Conservation (phyloP, 176 grass and related monocot genomes). For the Lolium multiflorum region DNA sequence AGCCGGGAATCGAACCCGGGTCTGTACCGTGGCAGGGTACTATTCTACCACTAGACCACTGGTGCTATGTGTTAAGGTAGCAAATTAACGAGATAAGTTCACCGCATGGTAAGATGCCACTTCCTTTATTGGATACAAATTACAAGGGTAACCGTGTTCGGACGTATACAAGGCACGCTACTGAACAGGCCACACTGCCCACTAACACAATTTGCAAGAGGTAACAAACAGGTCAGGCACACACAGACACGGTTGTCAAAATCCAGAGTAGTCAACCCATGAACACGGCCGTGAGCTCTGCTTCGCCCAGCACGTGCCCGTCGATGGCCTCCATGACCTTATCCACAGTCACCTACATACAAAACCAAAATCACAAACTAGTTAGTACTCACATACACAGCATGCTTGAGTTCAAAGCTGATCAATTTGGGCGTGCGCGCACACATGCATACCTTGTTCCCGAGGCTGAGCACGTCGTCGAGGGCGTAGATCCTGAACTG, state of each 20-base stretch:
- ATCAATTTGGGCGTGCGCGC: background rate
- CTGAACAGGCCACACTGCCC: background rate
- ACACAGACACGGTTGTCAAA: background rate
- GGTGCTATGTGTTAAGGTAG: too few species aligned
- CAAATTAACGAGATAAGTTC: too few species aligned
- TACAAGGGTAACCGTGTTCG: background rate
- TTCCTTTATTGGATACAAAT: constrained; percentile 40
- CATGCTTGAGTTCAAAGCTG: background rate
- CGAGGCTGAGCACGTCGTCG: constrained; percentile 68
- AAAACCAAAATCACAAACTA: background rate
- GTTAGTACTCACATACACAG: background rate
- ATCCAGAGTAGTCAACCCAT: constrained; percentile 1
- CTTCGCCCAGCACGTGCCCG: constrained; percentile 73
- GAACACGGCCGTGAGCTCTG: constrained; percentile 72
- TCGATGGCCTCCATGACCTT: constrained; percentile 73
- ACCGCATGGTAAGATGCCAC: background rate
- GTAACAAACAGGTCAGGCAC: background rate
- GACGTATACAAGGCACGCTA: background rate
- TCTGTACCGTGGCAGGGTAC: constrained; percentile 82
- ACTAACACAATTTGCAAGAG: background rate
- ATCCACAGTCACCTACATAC: constrained; percentile 68
- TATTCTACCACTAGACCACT: constrained; percentile 81
- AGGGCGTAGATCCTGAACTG: constrained; percentile 83
- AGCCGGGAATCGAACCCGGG: constrained; percentile 64
- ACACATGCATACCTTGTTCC: constrained; percentile 65